phyloP scores from a whole-genome alignment of 1,139 yeast species.

The Suhomyces bribrorum region DNA sequence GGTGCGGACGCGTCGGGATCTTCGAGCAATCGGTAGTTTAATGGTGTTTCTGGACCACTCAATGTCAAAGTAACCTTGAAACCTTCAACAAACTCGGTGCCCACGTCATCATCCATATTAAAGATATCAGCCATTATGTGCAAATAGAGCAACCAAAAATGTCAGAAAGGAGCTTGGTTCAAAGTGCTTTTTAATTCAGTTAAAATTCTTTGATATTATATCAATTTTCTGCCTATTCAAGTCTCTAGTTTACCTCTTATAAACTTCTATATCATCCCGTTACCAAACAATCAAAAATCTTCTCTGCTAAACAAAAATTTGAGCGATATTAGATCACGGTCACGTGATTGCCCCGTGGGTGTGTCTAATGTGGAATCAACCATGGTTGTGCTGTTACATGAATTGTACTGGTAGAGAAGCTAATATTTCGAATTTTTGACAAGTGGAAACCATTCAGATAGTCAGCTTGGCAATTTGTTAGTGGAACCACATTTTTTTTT shows the following conservation, averaged over 20 bases:
- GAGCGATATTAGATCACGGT: not conserved
- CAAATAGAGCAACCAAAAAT: too few species aligned
- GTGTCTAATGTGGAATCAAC: too few species aligned
- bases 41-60: constrained; percentile 8
- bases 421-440: too few species aligned
- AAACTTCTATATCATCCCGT: not conserved
- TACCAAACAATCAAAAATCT: not conserved
- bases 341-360: not conserved
- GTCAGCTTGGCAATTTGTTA: too few species aligned
- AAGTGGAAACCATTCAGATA: too few species aligned
- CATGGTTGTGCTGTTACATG: too few species aligned
- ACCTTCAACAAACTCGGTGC: constrained; percentile 5
- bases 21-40: constrained; percentile 18
- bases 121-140: constrained; percentile 20
- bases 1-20: constrained; percentile 11
- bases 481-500: too few species aligned
- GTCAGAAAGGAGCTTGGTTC: too few species aligned
- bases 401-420: too few species aligned
- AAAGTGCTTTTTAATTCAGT: not conserved
- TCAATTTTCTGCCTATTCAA: not conserved
- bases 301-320: not conserved
- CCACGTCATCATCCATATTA: constrained; percentile 20
- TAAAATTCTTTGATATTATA: not conserved
- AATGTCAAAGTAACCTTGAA: not conserved
- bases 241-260: not conserved